Evolutionary conservation across 163 green algal species (phyloP).

Genomic region (Scenedesmus sp.): DNA sequence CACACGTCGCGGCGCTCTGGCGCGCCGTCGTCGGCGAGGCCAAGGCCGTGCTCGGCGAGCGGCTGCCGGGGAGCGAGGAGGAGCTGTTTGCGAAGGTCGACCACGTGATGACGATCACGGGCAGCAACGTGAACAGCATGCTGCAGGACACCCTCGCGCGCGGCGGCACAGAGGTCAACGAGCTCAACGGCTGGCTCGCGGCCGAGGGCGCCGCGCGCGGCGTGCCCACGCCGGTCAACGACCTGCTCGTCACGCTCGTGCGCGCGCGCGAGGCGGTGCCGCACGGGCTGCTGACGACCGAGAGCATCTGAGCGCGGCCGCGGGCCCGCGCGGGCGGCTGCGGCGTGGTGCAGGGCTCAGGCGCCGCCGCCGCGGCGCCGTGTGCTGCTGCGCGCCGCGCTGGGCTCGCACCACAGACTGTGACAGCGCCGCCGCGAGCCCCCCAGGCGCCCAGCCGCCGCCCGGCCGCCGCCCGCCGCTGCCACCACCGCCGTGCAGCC

Average conservation of each 20-base stretch:
- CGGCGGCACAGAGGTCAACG: slow-evolving; percentile 52
- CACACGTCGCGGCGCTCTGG: slow-evolving; percentile 2
- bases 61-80: slow-evolving; percentile 13
- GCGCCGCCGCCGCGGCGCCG: too few species aligned
- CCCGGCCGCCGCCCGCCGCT: too few species aligned
- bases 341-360: too few species aligned
- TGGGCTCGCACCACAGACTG: too few species aligned
- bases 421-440: too few species aligned
- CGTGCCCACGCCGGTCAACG: slow-evolving; percentile 22
- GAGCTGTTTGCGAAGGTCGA: slow-evolving; percentile 48
- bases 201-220: background rate
- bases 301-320: too few species aligned
- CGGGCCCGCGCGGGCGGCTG: too few species aligned
- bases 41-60: slow-evolving; percentile 32
- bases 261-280: slow-evolving; percentile 23
- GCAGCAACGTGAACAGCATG: slow-evolving; percentile 55
- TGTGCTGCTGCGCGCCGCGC: too few species aligned
- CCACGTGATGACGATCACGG: slow-evolving; percentile 3
- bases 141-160: slow-evolving; percentile 51
- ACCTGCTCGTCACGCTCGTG: slow-evolving; percentile 32
- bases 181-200: slow-evolving; percentile 52
- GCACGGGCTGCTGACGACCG: background rate
- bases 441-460: too few species aligned
- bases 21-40: slow-evolving; percentile 5
- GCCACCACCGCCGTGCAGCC: too few species aligned